Base-by-base conservation (phyloP, 257 asterid species). In the Vinca minor region DNA sequence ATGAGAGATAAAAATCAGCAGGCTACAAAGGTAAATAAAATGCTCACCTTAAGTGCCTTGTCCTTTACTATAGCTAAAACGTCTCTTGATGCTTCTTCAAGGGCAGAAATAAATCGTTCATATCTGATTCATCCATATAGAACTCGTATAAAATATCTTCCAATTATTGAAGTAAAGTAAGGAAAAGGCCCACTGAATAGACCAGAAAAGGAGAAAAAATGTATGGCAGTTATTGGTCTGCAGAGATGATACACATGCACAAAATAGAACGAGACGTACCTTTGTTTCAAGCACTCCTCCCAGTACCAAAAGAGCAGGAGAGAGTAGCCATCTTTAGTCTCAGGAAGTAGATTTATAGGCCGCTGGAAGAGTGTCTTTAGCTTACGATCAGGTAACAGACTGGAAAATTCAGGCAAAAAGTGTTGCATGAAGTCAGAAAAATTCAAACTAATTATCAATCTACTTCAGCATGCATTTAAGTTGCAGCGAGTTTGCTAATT, bases 241-340 rank as follows among this genome's bases (percentile, higher is more conserved):
- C 35, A 25, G 35, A 2, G 25, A 11, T 29, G 38, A 28, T 13
- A 44, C 1, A 3, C 1, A 6, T 15, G 21, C 39, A 29, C 11
- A 49, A 32, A 59, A 42, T 31, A 74, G 31, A 55, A 0, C 31
- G 31, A 63, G 69, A 9, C 2, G 18, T 81, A 93, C 98, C 98
- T 93, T 64, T 85, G 86, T 76, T 93, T 93, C 71, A 93, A 76
- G 71, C 94, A 83, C 53, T 89, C 96, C 85, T 93, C 98, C 94
- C 95, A 93, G 77, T 87, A 59, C 97, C 98, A 93, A 36, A 93
- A 85, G 26, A 89, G 94, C 73, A 89, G 78, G 65, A 93, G 86
- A 64, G 97, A 89, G 72, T 87, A 35, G 47, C 95, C 93, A 73
- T 92, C 96, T 75, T 92, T 92, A 31, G 87, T 83, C 63, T 88